Conservation (phyloP, 352 stramenopile species). For the Globisporangium spinosum region DNA sequence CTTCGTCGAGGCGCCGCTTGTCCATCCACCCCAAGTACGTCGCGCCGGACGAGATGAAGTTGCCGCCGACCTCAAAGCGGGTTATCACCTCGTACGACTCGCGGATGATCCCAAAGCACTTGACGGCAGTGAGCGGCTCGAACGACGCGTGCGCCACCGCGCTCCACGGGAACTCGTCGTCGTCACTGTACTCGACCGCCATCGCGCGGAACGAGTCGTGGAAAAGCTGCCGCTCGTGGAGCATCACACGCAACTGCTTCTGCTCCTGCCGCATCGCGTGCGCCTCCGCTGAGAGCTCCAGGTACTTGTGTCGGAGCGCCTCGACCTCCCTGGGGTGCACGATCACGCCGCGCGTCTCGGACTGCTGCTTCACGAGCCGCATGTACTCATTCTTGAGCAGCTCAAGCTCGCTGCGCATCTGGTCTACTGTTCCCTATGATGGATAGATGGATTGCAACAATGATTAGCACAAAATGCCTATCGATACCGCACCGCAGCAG, state of each 20-base stretch:
- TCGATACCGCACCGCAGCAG: too few relatives aligned
- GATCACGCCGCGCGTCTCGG: slow-evolving; percentile 26
- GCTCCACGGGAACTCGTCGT: slow-evolving; percentile 21
- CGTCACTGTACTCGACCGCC: slow-evolving; percentile 27
- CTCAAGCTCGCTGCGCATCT: slow-evolving; percentile 54
- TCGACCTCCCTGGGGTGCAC: slow-evolving; percentile 27
- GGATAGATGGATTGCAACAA: too few relatives aligned
- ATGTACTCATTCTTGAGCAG: slow-evolving; percentile 44
- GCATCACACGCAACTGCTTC: slow-evolving; percentile 40
- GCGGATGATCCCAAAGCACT: slow-evolving; percentile 52
- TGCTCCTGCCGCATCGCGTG: slow-evolving; percentile 45
- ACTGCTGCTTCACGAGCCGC: slow-evolving; percentile 24
- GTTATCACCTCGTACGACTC: slow-evolving; percentile 51
- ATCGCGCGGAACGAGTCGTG: slow-evolving; percentile 36
- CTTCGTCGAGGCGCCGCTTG: slow-evolving; percentile 38
- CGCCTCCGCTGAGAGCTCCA: slow-evolving; percentile 39
- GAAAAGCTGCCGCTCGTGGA: slow-evolving; percentile 57
- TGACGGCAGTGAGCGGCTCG: slow-evolving; percentile 20
- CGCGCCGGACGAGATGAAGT: slow-evolving; percentile 48
- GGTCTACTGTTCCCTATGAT: slow-evolving; percentile 34
- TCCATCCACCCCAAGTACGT: slow-evolving; percentile 61
- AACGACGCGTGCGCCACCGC: slow-evolving; percentile 34
- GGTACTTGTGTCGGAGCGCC: slow-evolving; percentile 28
- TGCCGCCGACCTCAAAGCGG: slow-evolving; percentile 38
- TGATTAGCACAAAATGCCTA: too few relatives aligned